Percentiles rank a stretch among this genome's conserved stretches.
phyloP scores from a whole-genome alignment of 352 stramenopile genomes.

The Phytophthora pisi region DNA sequence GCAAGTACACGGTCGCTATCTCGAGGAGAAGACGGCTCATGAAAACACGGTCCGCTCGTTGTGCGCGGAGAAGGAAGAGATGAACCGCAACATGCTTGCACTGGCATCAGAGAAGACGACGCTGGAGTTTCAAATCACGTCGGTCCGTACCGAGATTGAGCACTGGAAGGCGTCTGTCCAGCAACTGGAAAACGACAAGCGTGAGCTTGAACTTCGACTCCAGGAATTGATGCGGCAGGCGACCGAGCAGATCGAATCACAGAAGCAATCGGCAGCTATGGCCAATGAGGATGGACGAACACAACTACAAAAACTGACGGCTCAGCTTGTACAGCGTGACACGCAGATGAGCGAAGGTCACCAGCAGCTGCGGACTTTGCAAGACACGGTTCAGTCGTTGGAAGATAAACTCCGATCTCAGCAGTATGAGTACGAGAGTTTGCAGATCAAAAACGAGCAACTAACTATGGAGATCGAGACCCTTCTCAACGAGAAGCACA shows the following conservation, averaged over 20 bases:
- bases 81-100: conserved; percentile 50
- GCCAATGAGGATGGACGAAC: conserved; percentile 48
- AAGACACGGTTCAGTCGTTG: conserved; percentile 33
- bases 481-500: conserved; percentile 47
- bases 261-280: conserved; percentile 51
- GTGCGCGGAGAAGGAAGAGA: conserved; percentile 67
- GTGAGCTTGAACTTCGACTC: conserved; percentile 50
- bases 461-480: conserved; percentile 40
- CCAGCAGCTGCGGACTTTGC: conserved; percentile 43
- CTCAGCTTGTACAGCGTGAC: conserved; percentile 47
- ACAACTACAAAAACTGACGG: conserved; percentile 47
- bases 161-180: conserved; percentile 39
- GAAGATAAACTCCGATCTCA: conserved; percentile 44
- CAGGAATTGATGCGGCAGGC: conserved; percentile 56
- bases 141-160: conserved; percentile 46
- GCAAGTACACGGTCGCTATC: conserved; percentile 40
- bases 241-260: conserved; percentile 51
- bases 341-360: conserved; percentile 54
- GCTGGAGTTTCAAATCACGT: conserved; percentile 55
- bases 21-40: conserved; percentile 59
- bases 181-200: conserved; percentile 63
- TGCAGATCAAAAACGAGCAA: conserved; percentile 42
- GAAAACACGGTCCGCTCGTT: conserved; percentile 56
- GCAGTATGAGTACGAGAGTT: conserved; percentile 39
- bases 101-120: conserved; percentile 57